Conservation (phyloP, 805 yeast species). For the Saturnispora saitoi region DNA sequence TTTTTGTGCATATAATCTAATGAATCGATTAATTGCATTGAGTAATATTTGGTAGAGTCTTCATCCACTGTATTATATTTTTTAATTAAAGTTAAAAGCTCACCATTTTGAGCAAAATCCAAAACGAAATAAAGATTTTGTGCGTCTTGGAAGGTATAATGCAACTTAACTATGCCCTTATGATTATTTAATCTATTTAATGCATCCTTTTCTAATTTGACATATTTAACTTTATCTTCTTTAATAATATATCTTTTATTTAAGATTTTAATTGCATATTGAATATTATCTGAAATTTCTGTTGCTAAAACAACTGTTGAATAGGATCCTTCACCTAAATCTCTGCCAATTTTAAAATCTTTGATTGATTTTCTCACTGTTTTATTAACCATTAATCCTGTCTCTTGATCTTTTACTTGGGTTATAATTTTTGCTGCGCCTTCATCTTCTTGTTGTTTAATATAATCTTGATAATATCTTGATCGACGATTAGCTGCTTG, state of each 20-base stretch:
- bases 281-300: constrained; percentile 53
- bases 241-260: constrained; percentile 71
- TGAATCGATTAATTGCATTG: constrained; percentile 70
- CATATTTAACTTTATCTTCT: constrained; percentile 79
- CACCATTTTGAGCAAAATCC: constrained; percentile 78
- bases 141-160: constrained; percentile 75
- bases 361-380: constrained; percentile 50
- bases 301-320: constrained; percentile 86
- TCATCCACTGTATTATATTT: constrained; percentile 64
- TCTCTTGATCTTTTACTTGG: constrained; percentile 31
- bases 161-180: constrained; percentile 57
- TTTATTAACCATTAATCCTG: constrained; percentile 44
- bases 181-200: constrained; percentile 52
- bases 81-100: constrained; percentile 57
- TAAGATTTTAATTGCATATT: constrained; percentile 69
- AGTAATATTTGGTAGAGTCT: constrained; percentile 56
- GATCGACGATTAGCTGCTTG: constrained; percentile 2
- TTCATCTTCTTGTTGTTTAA: constrained; percentile 28
- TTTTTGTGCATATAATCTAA: constrained; percentile 61
- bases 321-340: constrained; percentile 92
- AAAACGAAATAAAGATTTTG: constrained; percentile 63
- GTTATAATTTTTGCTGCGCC: constrained; percentile 54
- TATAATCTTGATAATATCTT: not conserved
- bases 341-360: constrained; percentile 82
- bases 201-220: constrained; percentile 75